Base-by-base conservation (phyloP, 2,329 filamentous ascomycete genomes). In the Pestalotiopsis sp. region DNA sequence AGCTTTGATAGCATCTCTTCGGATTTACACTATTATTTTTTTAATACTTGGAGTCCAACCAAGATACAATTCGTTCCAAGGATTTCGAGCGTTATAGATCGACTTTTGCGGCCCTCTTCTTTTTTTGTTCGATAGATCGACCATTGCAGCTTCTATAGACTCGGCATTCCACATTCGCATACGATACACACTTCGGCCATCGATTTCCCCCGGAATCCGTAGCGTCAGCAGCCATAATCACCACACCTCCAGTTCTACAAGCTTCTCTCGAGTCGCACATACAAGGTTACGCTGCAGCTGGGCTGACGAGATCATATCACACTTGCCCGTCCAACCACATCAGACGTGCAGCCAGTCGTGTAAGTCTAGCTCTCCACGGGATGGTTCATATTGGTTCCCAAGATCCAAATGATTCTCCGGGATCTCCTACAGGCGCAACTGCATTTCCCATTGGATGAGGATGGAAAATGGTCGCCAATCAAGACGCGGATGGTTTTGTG, bases 1-100 rank as follows among this genome's bases (percentile, higher is more conserved):
- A 59, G 64, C 67, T 65, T 71, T 68, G 68, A 69, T 58, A 69
- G 68, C 65, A 68, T 59, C 61, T 65, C 25, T 69, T 67, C 59
- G n/a, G 27, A 62, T 52, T 52, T 41, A 23, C 31, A 20, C n/a
- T 12, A 9, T 56, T 57, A 56, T 31, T 25, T 64, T 64, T 25
- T 20, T 57, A 56, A 57, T 56, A 31, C 17, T 25, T 52, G n/a
- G 63, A 66, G 11, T 20, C 59, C 61, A 63, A 17, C 20, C 39
- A 13, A 25, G 23, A n/a, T 39, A 66, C 20, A 23, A 38, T 66
- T 66, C 63, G 63, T 66, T 66, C 63, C 49, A 9, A 23, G 49
- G 31, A 66, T 62, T 31, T 62, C 27, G 36, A 62, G 27, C 31
- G 6, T 52, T 52, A 7, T 52, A 52, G 45, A 52, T 39, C 59